phyloP scores from a whole-genome alignment of 202 grass and related monocot genomes.

The Alloteropsis angusta region DNA sequence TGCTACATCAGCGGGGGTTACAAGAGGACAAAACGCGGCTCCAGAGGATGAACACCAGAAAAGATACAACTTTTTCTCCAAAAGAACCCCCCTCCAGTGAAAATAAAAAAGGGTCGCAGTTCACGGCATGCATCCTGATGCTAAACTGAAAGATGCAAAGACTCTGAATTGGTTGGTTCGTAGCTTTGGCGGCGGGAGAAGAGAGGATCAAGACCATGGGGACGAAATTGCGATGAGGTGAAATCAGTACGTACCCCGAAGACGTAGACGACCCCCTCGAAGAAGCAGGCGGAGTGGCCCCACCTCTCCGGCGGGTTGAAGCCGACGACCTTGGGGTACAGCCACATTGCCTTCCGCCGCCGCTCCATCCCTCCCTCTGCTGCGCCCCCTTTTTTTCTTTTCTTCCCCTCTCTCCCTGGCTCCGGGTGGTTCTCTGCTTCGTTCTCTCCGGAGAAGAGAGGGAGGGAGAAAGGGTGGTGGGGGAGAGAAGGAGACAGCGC shows the following conservation, averaged over 20 bases:
- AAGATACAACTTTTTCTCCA: conserved; percentile 2
- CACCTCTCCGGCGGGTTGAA: conserved; percentile 93
- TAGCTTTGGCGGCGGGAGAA: not conserved
- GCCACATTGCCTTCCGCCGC: conserved; percentile 89
- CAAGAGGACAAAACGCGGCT: conserved; percentile 28
- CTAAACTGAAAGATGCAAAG: not conserved
- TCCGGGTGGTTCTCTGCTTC: not conserved
- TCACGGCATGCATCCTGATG: not conserved
- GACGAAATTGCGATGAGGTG: too few relatives aligned
- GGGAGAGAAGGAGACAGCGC: not conserved
- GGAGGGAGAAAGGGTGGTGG: too few relatives aligned
- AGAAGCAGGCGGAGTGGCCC: conserved; percentile 95
- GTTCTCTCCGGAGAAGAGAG: not conserved
- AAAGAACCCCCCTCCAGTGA: not conserved
- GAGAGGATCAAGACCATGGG: not conserved
- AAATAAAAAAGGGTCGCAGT: not conserved
- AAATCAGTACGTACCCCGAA: conserved; percentile 93
- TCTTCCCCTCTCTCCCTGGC: not conserved
- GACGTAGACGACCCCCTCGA: conserved; percentile 62
- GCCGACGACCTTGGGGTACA: conserved; percentile 76
- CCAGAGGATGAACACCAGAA: conserved; percentile 24
- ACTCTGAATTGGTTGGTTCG: not conserved
- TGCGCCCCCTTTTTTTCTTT: not conserved
- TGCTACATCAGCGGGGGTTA: not conserved
- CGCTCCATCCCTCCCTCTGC: conserved; percentile 20